phyloP scores from a whole-genome alignment of 306 rosid species.

The Echinosophora koreensis region DNA sequence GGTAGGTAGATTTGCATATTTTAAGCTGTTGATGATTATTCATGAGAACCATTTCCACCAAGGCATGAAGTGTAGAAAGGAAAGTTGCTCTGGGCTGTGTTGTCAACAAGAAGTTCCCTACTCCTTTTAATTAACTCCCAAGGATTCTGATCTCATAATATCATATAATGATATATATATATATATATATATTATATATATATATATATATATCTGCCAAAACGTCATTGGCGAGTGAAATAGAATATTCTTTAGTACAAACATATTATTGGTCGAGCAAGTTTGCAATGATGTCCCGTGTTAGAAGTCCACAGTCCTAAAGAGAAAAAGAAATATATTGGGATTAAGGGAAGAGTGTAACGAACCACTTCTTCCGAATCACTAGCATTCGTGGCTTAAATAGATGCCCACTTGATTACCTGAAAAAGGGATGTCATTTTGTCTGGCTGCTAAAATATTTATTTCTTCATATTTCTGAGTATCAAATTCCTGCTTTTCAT shows the following conservation, averaged over 20 bases:
- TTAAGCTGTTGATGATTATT: slow-evolving; percentile 34
- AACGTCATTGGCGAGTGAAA: slow-evolving; percentile 44
- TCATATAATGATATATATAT: neutral
- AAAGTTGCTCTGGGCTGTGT: slow-evolving; percentile 27
- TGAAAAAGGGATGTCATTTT: slow-evolving; percentile 37
- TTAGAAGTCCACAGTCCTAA: slow-evolving; percentile 19
- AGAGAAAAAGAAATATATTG: slow-evolving; percentile 15
- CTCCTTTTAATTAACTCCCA: slow-evolving; percentile 28
- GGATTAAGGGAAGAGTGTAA: slow-evolving; percentile 38
- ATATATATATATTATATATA: slow-evolving; percentile 1
- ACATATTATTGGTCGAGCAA: slow-evolving; percentile 38
- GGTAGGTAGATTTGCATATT: slow-evolving; percentile 40
- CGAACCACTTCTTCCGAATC: slow-evolving; percentile 52
- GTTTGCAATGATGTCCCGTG: slow-evolving; percentile 45
- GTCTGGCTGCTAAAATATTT: slow-evolving; percentile 47
- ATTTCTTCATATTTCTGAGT: slow-evolving; percentile 35
- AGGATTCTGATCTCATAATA: slow-evolving; percentile 39
- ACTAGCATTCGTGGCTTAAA: slow-evolving; percentile 28
- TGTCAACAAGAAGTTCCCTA: slow-evolving; percentile 44
- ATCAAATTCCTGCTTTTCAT: slow-evolving; percentile 48
- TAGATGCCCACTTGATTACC: slow-evolving; percentile 37
- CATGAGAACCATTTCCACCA: slow-evolving; percentile 28
- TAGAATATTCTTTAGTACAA: slow-evolving; percentile 54
- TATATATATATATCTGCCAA: slow-evolving; percentile 37
- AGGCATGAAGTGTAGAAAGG: slow-evolving; percentile 35